A percentile compares a stretch with the other conserved stretches of the same genome.
Conservation (phyloP, 2,329 filamentous ascomycete species). For the Cytospora leucostoma region DNA sequence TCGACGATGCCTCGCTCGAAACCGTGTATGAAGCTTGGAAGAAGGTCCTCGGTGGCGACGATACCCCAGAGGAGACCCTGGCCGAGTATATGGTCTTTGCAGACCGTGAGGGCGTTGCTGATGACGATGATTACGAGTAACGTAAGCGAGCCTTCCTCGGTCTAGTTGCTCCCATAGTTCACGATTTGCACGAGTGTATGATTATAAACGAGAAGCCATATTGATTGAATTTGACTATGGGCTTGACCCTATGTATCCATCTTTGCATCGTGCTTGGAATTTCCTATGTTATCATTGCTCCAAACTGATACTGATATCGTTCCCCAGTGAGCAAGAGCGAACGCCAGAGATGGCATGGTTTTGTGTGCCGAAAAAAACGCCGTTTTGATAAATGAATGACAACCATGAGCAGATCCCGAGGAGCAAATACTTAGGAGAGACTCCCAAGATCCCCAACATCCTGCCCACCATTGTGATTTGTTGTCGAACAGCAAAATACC, state of each 20-base stretch:
- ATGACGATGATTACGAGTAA: slow-evolving; percentile 57
- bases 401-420: neutral
- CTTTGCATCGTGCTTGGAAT: neutral
- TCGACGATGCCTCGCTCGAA: slow-evolving; percentile 70
- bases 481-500: neutral
- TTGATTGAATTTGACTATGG: slow-evolving; percentile 16
- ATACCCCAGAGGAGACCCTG: slow-evolving; percentile 44
- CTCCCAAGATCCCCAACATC: neutral
- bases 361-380: neutral
- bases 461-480: neutral
- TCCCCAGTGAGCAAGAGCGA: slow-evolving; percentile 12
- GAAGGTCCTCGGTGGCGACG: slow-evolving; percentile 53
- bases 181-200: slow-evolving; percentile 25
- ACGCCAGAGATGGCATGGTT: neutral
- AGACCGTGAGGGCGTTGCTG: slow-evolving; percentile 65
- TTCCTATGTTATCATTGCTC: neutral
- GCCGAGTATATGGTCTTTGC: slow-evolving; percentile 74
- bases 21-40: slow-evolving; percentile 72
- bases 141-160: neutral
- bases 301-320: slow-evolving; percentile 10
- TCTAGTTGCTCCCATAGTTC: neutral
- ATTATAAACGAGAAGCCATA: slow-evolving; percentile 30
- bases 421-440: too few relatives aligned
- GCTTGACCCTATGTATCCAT: neutral
- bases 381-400: neutral